Evolutionary conservation across 2,329 filamentous ascomycete genomes (phyloP), one percentile per base, ranked within the genome.

Genomic region (Monosporascus sp.): DNA sequence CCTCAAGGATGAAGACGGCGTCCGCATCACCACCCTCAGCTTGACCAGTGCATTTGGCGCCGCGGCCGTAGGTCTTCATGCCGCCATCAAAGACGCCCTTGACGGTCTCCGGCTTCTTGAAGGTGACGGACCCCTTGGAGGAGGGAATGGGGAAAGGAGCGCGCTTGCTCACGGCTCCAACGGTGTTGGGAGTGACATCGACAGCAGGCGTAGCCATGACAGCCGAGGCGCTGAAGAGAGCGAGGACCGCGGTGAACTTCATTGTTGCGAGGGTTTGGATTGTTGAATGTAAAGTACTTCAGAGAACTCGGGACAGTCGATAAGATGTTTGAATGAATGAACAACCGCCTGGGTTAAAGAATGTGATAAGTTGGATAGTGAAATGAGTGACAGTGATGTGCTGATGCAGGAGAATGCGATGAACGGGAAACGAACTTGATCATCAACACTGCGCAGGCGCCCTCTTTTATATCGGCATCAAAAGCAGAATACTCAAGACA

Each of bases 121-220:
- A 61, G 44, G 60, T 63, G 43, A 64, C 63, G 47, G 55, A 56
- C 15, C 64, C 63, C 55, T 63, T 60, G 47, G 63, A 64, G 20
- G 63, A 52, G 39, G 64, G 64, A 53, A 66, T 62, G 44, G 62
- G 62, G 58, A 64, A 63, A 48, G 49, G 49, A 46, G 62, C 61
- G 24, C 63, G 63, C 58, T 62, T 63, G 53, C 50, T 49, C 17
- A 58, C 43, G 3, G 48, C 52, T 41, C 37, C 31, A 6, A 57
- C 37, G 49, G 55, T 57, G 53, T 57, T 59, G 47, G 60, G 55
- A 37, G 60, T 61, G 37, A 60, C 48, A 52, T 51, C 56, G 44
- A 55, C 51, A 37, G 58, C 52, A 15, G 59, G 58, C 31, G 55
- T 57, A 37, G 58, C 58, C 18, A 57, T 44, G 47, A 52, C 54